Conservation (phyloP, 495 filamentous ascomycete genomes). For the Hypoxylon cercidicola region DNA sequence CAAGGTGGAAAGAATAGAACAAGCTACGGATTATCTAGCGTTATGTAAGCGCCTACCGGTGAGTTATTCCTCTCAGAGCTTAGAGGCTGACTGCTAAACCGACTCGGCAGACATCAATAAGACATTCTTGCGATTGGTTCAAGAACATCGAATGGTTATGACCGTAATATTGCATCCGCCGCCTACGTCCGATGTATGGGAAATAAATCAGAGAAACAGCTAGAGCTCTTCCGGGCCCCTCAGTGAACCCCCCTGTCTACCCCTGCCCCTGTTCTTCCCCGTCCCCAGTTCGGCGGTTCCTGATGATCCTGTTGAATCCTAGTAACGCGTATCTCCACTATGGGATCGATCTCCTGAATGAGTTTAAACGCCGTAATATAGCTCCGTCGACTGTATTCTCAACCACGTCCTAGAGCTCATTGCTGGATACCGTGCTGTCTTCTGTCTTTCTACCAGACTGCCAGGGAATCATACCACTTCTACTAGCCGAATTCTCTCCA, state of each 20-base stretch:
- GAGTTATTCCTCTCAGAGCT: too few relatives aligned
- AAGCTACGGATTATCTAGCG: too few relatives aligned
- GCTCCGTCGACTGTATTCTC: background rate
- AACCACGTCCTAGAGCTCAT: background rate
- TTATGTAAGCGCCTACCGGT: too few relatives aligned
- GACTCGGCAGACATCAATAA: conserved; percentile 2
- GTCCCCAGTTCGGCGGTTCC: conserved; percentile 41
- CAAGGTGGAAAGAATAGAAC: background rate
- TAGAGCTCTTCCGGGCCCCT: conserved; percentile 16
- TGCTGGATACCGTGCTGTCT: background rate
- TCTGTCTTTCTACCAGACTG: background rate
- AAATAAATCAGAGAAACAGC: conserved; percentile 30
- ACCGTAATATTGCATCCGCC: too few relatives aligned
- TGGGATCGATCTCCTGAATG: conserved; percentile 35
- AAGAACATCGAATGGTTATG: too few relatives aligned
- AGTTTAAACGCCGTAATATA: conserved; percentile 28
- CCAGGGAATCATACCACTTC: conserved; percentile 4
- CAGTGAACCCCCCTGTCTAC: background rate
- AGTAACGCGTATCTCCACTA: conserved; percentile 19
- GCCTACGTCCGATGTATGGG: conserved; percentile 13
- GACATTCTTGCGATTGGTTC: conserved; percentile 1
- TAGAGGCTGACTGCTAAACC: too few relatives aligned
- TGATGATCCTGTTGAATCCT: conserved; percentile 41
- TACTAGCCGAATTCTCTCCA: background rate
- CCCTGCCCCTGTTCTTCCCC: conserved; percentile 30